Conservation (phyloP, 257 asterid species). For the Euphrasia confusa region DNA sequence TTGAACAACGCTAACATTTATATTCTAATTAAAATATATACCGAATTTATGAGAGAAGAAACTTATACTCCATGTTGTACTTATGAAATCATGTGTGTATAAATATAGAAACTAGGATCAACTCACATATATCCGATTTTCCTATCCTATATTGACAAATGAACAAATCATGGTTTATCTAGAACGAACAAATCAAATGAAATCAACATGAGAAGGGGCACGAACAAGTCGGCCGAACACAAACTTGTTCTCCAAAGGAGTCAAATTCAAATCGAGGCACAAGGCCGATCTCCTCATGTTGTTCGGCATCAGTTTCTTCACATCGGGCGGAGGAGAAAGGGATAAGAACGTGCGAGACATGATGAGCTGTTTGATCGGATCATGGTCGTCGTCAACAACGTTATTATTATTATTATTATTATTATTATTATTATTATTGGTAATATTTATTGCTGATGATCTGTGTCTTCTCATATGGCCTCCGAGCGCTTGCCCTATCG, state of each 20-base stretch:
- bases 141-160: background rate
- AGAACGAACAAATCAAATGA: background rate
- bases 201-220: background rate
- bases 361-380: too few relatives aligned
- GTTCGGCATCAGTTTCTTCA: conserved; percentile 26
- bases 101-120: too few relatives aligned
- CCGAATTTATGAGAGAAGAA: too few relatives aligned
- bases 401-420: too few relatives aligned
- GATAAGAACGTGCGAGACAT: conserved; percentile 13
- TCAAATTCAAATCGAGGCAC: conserved; percentile 58
- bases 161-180: background rate
- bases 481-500: conserved; percentile 64
- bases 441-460: background rate
- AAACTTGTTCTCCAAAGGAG: conserved; percentile 53
- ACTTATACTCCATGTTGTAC: too few relatives aligned
- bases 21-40: too few relatives aligned
- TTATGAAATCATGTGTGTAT: too few relatives aligned
- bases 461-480: conserved; percentile 73
- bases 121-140: background rate
- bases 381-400: too few relatives aligned
- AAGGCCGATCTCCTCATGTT: conserved; percentile 31
- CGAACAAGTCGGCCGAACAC: conserved; percentile 26
- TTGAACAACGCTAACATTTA: too few relatives aligned
- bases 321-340: conserved; percentile 21
- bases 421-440: too few relatives aligned